A percentile compares a stretch with the other conserved stretches of the same genome.
Conservation (phyloP, 148 eudicot genomes). For the Chenopodium quinoa region DNA sequence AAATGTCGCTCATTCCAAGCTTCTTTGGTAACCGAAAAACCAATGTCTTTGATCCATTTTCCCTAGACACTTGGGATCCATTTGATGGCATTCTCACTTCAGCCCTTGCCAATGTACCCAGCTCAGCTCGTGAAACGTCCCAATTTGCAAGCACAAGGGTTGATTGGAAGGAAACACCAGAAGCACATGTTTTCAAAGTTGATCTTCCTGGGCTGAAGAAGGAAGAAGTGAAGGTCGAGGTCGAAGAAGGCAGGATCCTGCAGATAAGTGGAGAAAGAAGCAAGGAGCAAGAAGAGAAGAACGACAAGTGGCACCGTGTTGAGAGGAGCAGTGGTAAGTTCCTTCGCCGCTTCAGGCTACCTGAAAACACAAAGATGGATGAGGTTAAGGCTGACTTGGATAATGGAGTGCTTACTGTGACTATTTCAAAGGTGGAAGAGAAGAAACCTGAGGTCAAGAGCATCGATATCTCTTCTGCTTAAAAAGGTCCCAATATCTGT, state of each 20-base stretch:
- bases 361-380: conserved; percentile 48
- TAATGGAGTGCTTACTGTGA: conserved; percentile 56
- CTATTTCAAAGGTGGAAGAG: conserved; percentile 46
- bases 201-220: conserved; percentile 54
- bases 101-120: conserved; percentile 23
- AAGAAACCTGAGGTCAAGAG: conserved; percentile 46
- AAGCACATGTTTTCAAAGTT: conserved; percentile 49
- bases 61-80: conserved; percentile 38
- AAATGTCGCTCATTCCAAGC: conserved; percentile 33
- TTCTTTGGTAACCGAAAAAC: conserved; percentile 33
- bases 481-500: neutral
- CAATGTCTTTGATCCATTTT: conserved; percentile 39
- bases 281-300: conserved; percentile 30
- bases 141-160: conserved; percentile 37
- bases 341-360: conserved; percentile 40
- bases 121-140: conserved; percentile 33
- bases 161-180: conserved; percentile 51
- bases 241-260: conserved; percentile 39
- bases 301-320: conserved; percentile 43
- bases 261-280: conserved; percentile 30
- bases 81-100: conserved; percentile 25
- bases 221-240: conserved; percentile 51
- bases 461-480: conserved; percentile 38
- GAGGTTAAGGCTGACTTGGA: conserved; percentile 47
- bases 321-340: conserved; percentile 43